A percentile compares a stretch with the other conserved stretches of the same genome.
Conservation (phyloP, 345 rosid genomes). For the Salix koriyanagi region DNA sequence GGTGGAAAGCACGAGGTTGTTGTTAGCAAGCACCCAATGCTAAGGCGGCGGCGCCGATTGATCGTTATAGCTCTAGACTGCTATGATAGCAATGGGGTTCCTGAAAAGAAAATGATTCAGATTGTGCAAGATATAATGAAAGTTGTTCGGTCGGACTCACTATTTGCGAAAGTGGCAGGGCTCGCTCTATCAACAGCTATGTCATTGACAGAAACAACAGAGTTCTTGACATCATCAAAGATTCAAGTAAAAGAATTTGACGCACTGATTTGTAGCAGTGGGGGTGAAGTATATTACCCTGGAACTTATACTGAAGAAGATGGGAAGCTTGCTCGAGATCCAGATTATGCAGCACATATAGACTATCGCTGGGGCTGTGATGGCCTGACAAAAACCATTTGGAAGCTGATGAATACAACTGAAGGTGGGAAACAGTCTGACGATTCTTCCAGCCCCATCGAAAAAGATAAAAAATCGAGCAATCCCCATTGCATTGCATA, state of each 20-base stretch:
- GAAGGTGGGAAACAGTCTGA: conserved; percentile 47
- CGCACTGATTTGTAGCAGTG: conserved; percentile 87
- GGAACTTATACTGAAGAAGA: conserved; percentile 54
- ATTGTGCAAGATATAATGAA: conserved; percentile 59
- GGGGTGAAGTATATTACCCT: conserved; percentile 86
- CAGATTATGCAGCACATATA: conserved; percentile 81
- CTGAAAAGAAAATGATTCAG: conserved; percentile 56
- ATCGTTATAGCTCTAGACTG: conserved; percentile 76
- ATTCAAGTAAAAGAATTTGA: conserved; percentile 75
- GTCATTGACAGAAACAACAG: conserved; percentile 58
- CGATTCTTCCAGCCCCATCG: conserved; percentile 38
- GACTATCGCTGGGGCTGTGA: conserved; percentile 89
- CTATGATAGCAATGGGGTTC: conserved; percentile 58
- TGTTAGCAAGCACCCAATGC: conserved; percentile 63
- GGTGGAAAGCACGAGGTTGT: conserved; percentile 46
- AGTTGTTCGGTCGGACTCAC: conserved; percentile 58
- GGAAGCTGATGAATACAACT: conserved; percentile 68
- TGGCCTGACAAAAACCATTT: conserved; percentile 83
- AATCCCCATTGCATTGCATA: conserved; percentile 72
- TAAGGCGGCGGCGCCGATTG: conserved; percentile 69
- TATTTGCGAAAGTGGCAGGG: conserved; percentile 59
- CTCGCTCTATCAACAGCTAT: conserved; percentile 79
- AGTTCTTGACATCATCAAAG: conserved; percentile 57
- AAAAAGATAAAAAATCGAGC: conserved; percentile 61
- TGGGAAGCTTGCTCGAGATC: conserved; percentile 72